Base-by-base conservation (phyloP, 257 asterid genomes). In the Nyctanthes arbortristis region DNA sequence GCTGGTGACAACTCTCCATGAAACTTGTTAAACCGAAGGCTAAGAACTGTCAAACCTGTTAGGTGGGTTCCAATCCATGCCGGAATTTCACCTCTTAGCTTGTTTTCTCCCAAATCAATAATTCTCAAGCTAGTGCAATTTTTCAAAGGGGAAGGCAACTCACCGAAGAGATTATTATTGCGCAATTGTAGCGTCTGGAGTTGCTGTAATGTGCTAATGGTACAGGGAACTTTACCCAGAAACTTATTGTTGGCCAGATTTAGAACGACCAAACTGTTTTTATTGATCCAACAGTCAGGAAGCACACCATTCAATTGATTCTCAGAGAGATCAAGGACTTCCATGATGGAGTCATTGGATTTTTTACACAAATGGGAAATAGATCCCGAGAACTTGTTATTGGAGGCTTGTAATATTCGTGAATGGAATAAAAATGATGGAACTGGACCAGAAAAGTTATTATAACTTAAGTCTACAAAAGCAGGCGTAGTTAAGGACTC, bases 381-480 rank as follows among this genome's bases (percentile, higher is more conserved):
- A 4, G 12, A 62, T 67, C 60, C 61, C n/a, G n/a, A n/a, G n/a
- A n/a, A n/a, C n/a, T n/a, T n/a, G n/a, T n/a, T n/a, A n/a, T n/a
- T n/a, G n/a, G n/a, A n/a, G n/a, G n/a, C n/a, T n/a, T n/a, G n/a
- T n/a, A n/a, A n/a, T n/a, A n/a, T n/a, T n/a, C n/a, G n/a, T n/a
- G n/a, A n/a, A n/a, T n/a, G n/a, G n/a, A n/a, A n/a, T n/a, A n/a
- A n/a, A n/a, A n/a, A n/a, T n/a, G n/a, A n/a, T n/a, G n/a, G n/a
- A n/a, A n/a, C n/a, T n/a, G n/a, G n/a, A n/a, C n/a, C n/a, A n/a
- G 71, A 11, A 74, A 33, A 75, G 69, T 70, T 63, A 65, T 82
- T 78, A 28, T 20, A 49, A 55, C 80, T 71, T 4, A 77, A 63
- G 64, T 77, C 74, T 30, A 77, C 11, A 0, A 8, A 5, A 10